Base-by-base conservation (phyloP, 306 rosid species). In the Benincasa hispida region DNA sequence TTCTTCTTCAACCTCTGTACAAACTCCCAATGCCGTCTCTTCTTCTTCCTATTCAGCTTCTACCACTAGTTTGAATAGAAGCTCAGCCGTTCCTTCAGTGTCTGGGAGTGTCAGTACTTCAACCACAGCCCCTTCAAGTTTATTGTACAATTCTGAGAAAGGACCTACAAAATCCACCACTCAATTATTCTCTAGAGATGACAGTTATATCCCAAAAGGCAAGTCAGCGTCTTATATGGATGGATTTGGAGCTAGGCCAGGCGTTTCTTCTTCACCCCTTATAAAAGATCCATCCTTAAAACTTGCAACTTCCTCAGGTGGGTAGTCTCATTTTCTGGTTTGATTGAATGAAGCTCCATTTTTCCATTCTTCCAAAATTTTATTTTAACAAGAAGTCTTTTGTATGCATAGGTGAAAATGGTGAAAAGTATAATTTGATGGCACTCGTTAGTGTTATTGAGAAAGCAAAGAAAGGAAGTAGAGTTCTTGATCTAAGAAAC, bases 371-470 rank as follows among this genome's bases (percentile, higher is more conserved):
- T 47, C 27, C 21, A 24, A 57, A 25, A 28, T 76, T 32, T 48
- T 41, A 3, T 41, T 59, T 27, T 45, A 27, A 21, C 53, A 55
- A 48, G 24, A 58, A 62, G 66, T 81, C 72, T 79, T 83, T 82
- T 87, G 79, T 22, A 14, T 69, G 80, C 30, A 5, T 70, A 90
- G 96, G 94, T 84, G 86, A 81, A 87, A 91, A 89, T 62, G 87
- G 92, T 81, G 96, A 90, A 19, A 92, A 92, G 77, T 83, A 90
- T 86, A 87, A 89, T 81, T 79, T 92, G 78, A 90, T 92, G 58
- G 88, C 89, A 81, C 86, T 92, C 50, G 94, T 91, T 76, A 85
- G 93, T 83, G 54, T 92, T 65, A 90, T 92, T 81, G 98, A 92
- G 78, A 90, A 87, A 42, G 92, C 90, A 0, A 92, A 91, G 85